These are phyloP conservation scores for Xylaria bambusicola DNA, from an alignment of 495 filamentous ascomycete species.

Conservation along the genomic window DNA sequence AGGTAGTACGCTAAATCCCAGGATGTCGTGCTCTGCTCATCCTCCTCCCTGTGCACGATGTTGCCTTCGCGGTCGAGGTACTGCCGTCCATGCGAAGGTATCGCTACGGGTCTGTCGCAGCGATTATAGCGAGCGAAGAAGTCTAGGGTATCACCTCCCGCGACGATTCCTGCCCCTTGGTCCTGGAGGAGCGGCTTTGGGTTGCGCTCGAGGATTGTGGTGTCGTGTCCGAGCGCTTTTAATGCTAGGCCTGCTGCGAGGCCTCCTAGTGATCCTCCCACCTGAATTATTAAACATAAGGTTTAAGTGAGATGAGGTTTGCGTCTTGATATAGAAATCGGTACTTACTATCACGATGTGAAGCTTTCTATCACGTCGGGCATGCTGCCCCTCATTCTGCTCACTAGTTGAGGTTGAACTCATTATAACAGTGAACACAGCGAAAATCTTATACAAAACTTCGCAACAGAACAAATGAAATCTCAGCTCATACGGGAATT, in stretches of 20 bases:
- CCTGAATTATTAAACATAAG: conserved; percentile 24
- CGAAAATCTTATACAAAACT: too few species aligned
- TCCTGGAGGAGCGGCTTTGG: conserved; percentile 48
- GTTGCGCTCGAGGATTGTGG: conserved; percentile 57
- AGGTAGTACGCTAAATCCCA: conserved; percentile 60
- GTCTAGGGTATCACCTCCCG: conserved; percentile 39
- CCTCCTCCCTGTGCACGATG: conserved; percentile 43
- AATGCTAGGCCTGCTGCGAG: conserved; percentile 52
- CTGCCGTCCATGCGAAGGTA: conserved; percentile 39
- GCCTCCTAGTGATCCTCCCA: conserved; percentile 53
- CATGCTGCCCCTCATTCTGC: not conserved
- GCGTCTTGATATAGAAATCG: not conserved
- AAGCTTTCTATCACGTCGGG: conserved; percentile 20
- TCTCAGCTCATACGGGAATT: too few species aligned
- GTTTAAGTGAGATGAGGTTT: not conserved
- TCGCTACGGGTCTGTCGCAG: conserved; percentile 36
- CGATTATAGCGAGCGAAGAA: conserved; percentile 42
- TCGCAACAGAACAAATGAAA: too few species aligned
- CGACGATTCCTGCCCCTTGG: conserved; percentile 60
- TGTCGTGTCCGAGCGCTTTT: conserved; percentile 49
- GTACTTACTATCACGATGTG: conserved; percentile 36
- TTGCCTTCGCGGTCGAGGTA: conserved; percentile 49
- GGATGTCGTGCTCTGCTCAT: conserved; percentile 49
- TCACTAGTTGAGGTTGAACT: not conserved
- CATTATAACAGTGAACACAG: too few species aligned